Evolutionary conservation across 495 filamentous ascomycete genomes (phyloP), one percentile per base, ranked within the genome.

Genomic region (Penicillium lividum): DNA sequence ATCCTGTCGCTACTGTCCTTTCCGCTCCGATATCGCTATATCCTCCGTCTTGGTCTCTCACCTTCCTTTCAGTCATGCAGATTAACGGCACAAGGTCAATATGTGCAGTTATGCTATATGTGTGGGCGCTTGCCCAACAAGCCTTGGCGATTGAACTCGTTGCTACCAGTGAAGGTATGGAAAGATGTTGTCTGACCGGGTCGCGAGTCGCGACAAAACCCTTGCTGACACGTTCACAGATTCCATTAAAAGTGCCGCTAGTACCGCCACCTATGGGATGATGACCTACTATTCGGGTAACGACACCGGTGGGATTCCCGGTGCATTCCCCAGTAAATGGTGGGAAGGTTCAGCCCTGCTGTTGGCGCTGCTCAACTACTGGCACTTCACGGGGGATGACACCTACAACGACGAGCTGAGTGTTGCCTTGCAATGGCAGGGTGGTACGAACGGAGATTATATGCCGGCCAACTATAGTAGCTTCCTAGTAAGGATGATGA

Each of bases 261-360:
- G 16, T 18, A 36, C 51, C 5, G 56, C 59, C 15, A 65, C 53
- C 13, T 62, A 59, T 11, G 63, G 55, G 30, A 55, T 55, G 48
- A 62, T 65, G 59, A 53, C 29, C 13, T 65, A 53, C 29, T 65
- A 65, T 54, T n/a, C 56, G 9, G 63, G 63, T 7, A 65, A 62
- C 13, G 63, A 65, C 16, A 59, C 63, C 9, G 63, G 63, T 16
- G 51, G 47, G 4, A 65, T 62, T 22, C 63, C 63, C 11, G 63
- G 63, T 16, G 63, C 56, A 11, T 62, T 65, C 45, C 63, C 63
- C 1, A 22, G 8, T 0, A 65, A 65, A 33, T 90, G 87, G 87
- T 90, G 86, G 87, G 84, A 89, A 72, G 81, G 76, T 31, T 86
- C 87, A 47, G 84, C 84, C 46, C 79, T 89, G 60, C 89, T 85